These are phyloP conservation scores for Brassica carinata DNA, from an alignment of 345 rosid species.

Conservation along the genomic window DNA sequence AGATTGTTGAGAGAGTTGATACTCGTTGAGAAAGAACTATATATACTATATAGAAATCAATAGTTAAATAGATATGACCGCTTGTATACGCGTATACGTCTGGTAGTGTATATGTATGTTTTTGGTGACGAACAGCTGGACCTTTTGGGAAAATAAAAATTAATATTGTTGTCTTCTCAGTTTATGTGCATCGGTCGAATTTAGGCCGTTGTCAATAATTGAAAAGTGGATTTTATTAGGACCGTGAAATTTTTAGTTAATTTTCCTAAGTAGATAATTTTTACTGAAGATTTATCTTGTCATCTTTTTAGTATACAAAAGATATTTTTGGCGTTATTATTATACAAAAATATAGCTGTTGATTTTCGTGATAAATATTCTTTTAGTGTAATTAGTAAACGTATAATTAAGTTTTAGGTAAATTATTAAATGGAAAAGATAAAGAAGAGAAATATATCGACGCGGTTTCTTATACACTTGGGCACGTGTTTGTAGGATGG, in stretches of 20 bases:
- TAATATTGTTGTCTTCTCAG: not conserved
- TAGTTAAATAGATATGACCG: conserved; percentile 24
- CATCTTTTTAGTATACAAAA: not conserved
- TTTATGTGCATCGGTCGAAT: conserved; percentile 19
- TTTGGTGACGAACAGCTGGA: conserved; percentile 29
- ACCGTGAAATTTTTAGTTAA: conserved; percentile 21
- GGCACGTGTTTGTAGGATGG: conserved; percentile 29
- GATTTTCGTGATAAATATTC: not conserved
- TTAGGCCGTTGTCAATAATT: conserved; percentile 30
- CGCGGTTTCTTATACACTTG: conserved; percentile 22
- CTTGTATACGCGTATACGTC: conserved; percentile 21
- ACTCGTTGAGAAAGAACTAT: not conserved
- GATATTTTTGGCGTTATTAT: not conserved
- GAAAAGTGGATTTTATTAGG: conserved; percentile 30
- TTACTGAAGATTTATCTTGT: not conserved
- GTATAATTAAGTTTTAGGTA: not conserved
- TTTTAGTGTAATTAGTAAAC: not conserved
- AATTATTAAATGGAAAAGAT: not conserved
- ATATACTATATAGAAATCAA: conserved; percentile 8
- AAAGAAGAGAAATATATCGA: not conserved
- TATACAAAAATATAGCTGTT: not conserved
- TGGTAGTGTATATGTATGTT: conserved; percentile 16
- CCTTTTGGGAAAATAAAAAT: not conserved
- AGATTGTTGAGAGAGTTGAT: conserved; percentile 13
- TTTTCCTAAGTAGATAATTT: conserved; percentile 1